These are phyloP conservation scores for Sporothrix protearum DNA, from an alignment of 2,329 filamentous ascomycete species.

Conservation along the genomic window DNA sequence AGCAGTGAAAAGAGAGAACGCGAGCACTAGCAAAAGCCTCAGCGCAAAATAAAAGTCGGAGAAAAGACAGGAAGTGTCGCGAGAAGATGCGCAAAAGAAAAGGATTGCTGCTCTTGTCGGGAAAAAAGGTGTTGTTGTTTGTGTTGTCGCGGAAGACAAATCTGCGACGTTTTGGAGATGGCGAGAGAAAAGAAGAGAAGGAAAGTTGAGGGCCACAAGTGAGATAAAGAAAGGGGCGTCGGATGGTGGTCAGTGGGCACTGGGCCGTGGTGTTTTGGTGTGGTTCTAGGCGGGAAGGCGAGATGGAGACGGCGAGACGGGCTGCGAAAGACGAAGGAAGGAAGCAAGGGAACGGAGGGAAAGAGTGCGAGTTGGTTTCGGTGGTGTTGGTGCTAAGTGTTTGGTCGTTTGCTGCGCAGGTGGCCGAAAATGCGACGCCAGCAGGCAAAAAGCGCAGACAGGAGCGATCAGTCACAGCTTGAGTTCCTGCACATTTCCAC, in stretches of 20 bases:
- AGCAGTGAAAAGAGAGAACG: constrained; percentile 26
- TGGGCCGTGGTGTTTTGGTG: constrained; percentile 12
- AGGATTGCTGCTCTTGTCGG: constrained; percentile 4
- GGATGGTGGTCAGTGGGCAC: not conserved
- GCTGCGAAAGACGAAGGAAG: not conserved
- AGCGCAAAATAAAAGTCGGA: constrained; percentile 28
- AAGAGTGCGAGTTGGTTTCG: not conserved
- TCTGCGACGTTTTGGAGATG: constrained; percentile 24
- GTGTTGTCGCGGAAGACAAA: constrained; percentile 21
- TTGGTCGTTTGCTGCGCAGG: not conserved
- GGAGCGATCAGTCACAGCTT: constrained; percentile 1
- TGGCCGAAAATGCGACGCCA: constrained; percentile 5
- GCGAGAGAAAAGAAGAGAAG: constrained; percentile 20
- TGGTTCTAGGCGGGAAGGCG: constrained; percentile 10
- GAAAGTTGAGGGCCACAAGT: not conserved
- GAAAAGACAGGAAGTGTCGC: constrained; percentile 24
- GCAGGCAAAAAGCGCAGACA: not conserved
- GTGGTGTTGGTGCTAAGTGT: not conserved
- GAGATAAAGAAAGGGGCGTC: constrained; percentile 15
- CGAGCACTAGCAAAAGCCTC: constrained; percentile 51
- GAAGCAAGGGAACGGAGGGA: constrained; percentile 9
- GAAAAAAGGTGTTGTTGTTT: constrained; percentile 24
- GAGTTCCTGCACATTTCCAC: not conserved
- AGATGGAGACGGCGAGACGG: not conserved
- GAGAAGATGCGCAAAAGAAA: constrained; percentile 16